A percentile compares a stretch with the other conserved stretches of the same genome.
phyloP scores from a whole-genome alignment of 441 rosid genomes.

The Cnidoscolus chayamansa region DNA sequence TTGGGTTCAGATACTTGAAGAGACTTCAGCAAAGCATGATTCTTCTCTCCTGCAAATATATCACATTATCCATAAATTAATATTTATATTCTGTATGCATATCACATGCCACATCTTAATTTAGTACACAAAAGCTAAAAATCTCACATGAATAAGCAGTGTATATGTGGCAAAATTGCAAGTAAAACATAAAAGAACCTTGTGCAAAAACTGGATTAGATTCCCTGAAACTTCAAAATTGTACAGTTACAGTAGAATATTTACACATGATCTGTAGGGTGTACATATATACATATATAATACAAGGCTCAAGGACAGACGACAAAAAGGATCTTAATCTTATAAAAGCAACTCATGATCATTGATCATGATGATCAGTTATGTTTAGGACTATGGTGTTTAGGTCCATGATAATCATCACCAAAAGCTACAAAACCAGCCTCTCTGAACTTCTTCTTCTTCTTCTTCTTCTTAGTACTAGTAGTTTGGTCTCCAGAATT shows the following conservation, averaged over 20 bases:
- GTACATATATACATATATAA: background rate
- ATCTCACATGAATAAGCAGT: slow-evolving; percentile 1
- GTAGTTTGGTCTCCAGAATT: slow-evolving; percentile 13
- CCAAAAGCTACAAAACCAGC: slow-evolving; percentile 38
- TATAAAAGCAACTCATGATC: background rate
- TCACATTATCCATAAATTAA: background rate
- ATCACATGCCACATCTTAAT: slow-evolving; percentile 11
- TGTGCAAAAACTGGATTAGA: slow-evolving; percentile 8
- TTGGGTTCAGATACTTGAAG: slow-evolving; percentile 23
- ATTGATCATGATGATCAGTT: slow-evolving; percentile 24
- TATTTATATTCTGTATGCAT: background rate
- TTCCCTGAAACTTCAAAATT: slow-evolving; percentile 21
- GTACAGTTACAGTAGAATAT: slow-evolving; percentile 6
- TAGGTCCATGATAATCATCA: slow-evolving; percentile 46
- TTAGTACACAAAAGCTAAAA: too few relatives aligned
- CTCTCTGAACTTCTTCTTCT: slow-evolving; percentile 15
- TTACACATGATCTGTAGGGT: slow-evolving; percentile 7
- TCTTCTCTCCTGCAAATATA: slow-evolving; percentile 29
- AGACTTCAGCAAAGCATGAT: slow-evolving; percentile 19
- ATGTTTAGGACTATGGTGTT: slow-evolving; percentile 44
- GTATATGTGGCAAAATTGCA: background rate
- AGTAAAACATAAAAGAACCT: background rate
- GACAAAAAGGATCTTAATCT: slow-evolving; percentile 23
- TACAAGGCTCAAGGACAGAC: slow-evolving; percentile 3
- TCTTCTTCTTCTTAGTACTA: slow-evolving; percentile 5